phyloP scores from a whole-genome alignment of 495 filamentous ascomycete species.

The Letharia columbiana region DNA sequence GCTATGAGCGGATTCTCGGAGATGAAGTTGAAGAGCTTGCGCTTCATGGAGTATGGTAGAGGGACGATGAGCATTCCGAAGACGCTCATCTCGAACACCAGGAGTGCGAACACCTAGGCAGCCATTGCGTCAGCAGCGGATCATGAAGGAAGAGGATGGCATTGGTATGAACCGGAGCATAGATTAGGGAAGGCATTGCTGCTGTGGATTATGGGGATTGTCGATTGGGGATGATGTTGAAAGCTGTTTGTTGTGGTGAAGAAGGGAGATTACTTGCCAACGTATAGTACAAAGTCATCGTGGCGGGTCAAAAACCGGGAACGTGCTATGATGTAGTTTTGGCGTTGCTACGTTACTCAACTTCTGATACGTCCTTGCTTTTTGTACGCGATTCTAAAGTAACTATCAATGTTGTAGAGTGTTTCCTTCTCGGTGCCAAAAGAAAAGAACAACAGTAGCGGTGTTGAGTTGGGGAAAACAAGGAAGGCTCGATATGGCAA shows the following conservation, averaged over 20 bases:
- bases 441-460: neutral
- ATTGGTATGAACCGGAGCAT: conserved; percentile 27
- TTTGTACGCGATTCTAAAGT: neutral
- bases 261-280: conserved; percentile 55
- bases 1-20: conserved; percentile 77
- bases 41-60: conserved; percentile 75
- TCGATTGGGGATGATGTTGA: conserved; percentile 6
- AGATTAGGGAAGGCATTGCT: conserved; percentile 33
- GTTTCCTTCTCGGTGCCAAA: neutral
- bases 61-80: conserved; percentile 90
- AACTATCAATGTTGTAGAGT: neutral
- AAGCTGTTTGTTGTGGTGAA: conserved; percentile 4
- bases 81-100: conserved; percentile 87
- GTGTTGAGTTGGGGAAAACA: neutral
- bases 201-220: neutral
- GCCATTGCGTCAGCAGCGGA: conserved; percentile 13
- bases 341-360: neutral
- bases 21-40: conserved; percentile 87
- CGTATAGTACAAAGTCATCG: conserved; percentile 98
- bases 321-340: conserved; percentile 25
- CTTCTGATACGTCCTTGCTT: neutral
- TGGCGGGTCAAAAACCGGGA: conserved; percentile 32
- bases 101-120: conserved; percentile 78
- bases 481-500: conserved; percentile 13
- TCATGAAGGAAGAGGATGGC: neutral